phyloP scores from a whole-genome alignment of 2,329 filamentous ascomycete species.

The Byssoonygena ceratinophila region DNA sequence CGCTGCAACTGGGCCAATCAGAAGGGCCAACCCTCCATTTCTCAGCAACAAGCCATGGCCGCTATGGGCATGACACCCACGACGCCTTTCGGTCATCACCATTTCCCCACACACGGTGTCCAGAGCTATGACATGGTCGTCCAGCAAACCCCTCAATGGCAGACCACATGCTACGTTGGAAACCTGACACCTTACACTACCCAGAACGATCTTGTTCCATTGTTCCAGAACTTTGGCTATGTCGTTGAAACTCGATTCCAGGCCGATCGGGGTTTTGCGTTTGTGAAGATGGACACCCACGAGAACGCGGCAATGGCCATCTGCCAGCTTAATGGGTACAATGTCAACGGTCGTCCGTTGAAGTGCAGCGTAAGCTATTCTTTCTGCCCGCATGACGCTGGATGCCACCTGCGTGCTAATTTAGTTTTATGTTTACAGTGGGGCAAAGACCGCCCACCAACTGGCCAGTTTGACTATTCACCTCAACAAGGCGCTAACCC shows the following conservation, averaged over 20 bases:
- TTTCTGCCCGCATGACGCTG: not conserved
- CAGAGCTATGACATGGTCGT: constrained; percentile 98
- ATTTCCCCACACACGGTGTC: constrained; percentile 92
- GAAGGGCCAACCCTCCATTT: constrained; percentile 98
- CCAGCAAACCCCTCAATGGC: constrained; percentile 89
- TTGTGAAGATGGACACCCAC: constrained; percentile 98
- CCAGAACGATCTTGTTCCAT: constrained; percentile 87
- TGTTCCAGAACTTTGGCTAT: constrained; percentile 98
- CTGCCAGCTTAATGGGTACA: constrained; percentile 94
- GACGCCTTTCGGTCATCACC: constrained; percentile 86
- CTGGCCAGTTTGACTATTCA: constrained; percentile 68
- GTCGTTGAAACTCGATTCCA: constrained; percentile 97
- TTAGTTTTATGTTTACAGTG: constrained; percentile 51
- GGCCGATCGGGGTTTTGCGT: constrained; percentile 92
- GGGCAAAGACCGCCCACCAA: constrained; percentile 97
- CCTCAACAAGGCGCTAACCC: constrained; percentile 65
- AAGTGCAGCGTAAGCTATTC: constrained; percentile 89
- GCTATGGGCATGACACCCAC: constrained; percentile 98
- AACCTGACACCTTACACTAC: constrained; percentile 97
- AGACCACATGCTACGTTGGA: constrained; percentile 96
- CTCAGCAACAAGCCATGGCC: constrained; percentile 92
- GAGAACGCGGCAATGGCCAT: constrained; percentile 98
- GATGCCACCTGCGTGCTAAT: constrained; percentile 1
- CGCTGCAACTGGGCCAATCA: constrained; percentile 99
- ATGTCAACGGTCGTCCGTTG: constrained; percentile 88